Base-by-base conservation (phyloP, 164 flowering plant genomes). In the Chloranthus sessilifolius region DNA sequence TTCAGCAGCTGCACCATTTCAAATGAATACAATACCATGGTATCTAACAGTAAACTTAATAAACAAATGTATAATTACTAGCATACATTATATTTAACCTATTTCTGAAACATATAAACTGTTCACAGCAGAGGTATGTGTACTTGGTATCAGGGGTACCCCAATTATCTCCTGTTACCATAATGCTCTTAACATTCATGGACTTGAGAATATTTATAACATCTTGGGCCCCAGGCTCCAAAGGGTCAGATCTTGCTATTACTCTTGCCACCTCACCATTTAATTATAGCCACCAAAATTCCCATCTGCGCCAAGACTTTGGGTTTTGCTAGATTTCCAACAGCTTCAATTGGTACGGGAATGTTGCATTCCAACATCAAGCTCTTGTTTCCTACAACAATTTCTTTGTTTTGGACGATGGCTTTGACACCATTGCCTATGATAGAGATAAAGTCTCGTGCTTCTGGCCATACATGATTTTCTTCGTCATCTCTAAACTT, bases 151-250 rank as follows among this genome's bases (percentile, higher is more conserved):
- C n/a, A n/a, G n/a, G n/a, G n/a, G 96, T 88, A 25, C 90, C 94
- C 81, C 80, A 69, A 37, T 88, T 88, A 46, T 88, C 94, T 60
- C 96, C 96, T 1, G 96, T 88, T 50, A 82, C 88, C 78, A 88
- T 60, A 50, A 85, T 73, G 66, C 78, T 72, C 55, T 22, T 67
- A 7, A 88, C 59, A 7, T 77, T 73, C 90, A 85, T 80, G 5
- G 84, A 80, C 61, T 77, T 79, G 55, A 88, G 86, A 47, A 80
- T 66, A 14, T 88, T 79, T 26, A 85, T 74, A 35, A 60, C 94
- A 17, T 80, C 81, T 21, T 23, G 62, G 7, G 90, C 85, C 41
- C 71, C 70, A 1, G 85, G 88, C 63, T 88, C 85, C 61, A 88
- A 41, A 15, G 96, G 88, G 62, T 85, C 96, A 19, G 90, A 80